Evolutionary conservation across 345 rosid genomes (phyloP).

Genomic region (Rhodomyrtus tomentosa): DNA sequence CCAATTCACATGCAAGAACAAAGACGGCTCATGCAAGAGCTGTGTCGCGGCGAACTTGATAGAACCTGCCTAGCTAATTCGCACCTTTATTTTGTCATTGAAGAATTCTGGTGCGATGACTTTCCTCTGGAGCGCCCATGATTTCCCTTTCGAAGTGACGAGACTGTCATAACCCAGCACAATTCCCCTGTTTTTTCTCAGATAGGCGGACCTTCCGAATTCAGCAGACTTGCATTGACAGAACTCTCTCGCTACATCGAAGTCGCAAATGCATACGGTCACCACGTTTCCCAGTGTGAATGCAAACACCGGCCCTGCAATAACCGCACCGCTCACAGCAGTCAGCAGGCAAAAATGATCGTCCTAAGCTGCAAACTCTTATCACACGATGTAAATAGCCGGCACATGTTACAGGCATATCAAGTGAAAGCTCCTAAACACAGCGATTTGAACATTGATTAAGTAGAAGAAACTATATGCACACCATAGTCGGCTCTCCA

Average conservation of each 20-base stretch:
- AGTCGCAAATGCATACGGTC: not conserved
- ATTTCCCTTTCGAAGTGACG: not conserved
- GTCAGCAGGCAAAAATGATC: not conserved
- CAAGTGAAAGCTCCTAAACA: not conserved
- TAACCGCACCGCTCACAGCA: not conserved
- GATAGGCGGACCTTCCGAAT: not conserved
- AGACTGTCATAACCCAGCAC: not conserved
- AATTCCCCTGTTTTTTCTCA: not conserved
- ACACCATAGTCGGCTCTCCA: slow-evolving; percentile 7
- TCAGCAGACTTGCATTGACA: slow-evolving; percentile 4
- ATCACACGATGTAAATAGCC: not conserved
- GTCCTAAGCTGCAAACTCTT: not conserved
- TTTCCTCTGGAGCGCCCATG: slow-evolving; percentile 19
- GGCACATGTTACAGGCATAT: not conserved
- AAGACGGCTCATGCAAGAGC: not conserved
- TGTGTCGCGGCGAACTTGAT: not conserved
- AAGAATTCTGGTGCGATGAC: slow-evolving; percentile 17
- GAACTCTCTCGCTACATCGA: slow-evolving; percentile 1
- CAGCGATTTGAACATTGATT: not conserved
- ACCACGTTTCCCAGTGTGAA: not conserved
- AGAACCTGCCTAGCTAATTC: not conserved
- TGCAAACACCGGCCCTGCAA: not conserved
- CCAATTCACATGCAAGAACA: not conserved
- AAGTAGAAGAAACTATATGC: not conserved
- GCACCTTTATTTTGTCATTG: slow-evolving; percentile 10